Percentiles rank a stretch among this genome's conserved stretches.
Conservation (phyloP, 768 basidiomycete species). For the Hemileccinum impolitum region DNA sequence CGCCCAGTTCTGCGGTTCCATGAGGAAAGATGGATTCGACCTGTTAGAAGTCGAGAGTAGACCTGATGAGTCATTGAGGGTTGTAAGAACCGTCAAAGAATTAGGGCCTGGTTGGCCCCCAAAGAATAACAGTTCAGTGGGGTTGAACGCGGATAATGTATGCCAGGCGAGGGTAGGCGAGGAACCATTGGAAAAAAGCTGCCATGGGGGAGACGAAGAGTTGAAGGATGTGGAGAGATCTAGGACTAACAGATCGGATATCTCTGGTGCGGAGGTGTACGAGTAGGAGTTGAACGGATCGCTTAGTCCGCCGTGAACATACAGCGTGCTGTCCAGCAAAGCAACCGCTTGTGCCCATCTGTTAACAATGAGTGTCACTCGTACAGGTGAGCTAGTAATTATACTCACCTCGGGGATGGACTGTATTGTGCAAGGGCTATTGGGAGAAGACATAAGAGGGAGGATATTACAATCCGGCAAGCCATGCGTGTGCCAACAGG, state of each 20-base stretch:
- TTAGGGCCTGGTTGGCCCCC: slow-evolving; percentile 73
- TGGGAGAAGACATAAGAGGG: slow-evolving; percentile 11
- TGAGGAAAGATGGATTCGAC: slow-evolving; percentile 42
- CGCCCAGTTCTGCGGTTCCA: slow-evolving; percentile 52
- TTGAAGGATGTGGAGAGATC: slow-evolving; percentile 59
- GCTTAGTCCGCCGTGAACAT: slow-evolving; percentile 79
- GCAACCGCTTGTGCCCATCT: slow-evolving; percentile 86
- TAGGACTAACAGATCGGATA: slow-evolving; percentile 67
- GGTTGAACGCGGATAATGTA: slow-evolving; percentile 64
- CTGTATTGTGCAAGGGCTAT: slow-evolving; percentile 20
- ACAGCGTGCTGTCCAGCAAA: slow-evolving; percentile 55
- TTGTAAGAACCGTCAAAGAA: slow-evolving; percentile 48
- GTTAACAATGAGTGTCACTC: slow-evolving; percentile 6
- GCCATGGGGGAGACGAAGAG: slow-evolving; percentile 65
- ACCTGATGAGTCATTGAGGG: slow-evolving; percentile 59
- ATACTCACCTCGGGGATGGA: slow-evolving; percentile 25
- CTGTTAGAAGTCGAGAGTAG: slow-evolving; percentile 45
- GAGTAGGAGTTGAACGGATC: slow-evolving; percentile 65
- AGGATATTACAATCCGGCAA: slow-evolving; percentile 2
- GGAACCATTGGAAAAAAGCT: slow-evolving; percentile 48
- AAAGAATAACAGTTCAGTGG: slow-evolving; percentile 56
- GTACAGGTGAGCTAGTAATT: neutral
- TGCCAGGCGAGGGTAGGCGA: slow-evolving; percentile 75
- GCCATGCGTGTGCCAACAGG: slow-evolving; percentile 9
- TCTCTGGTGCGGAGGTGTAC: slow-evolving; percentile 73